Conservation (phyloP, 257 asterid species). For the Anisodus tanguticus region DNA sequence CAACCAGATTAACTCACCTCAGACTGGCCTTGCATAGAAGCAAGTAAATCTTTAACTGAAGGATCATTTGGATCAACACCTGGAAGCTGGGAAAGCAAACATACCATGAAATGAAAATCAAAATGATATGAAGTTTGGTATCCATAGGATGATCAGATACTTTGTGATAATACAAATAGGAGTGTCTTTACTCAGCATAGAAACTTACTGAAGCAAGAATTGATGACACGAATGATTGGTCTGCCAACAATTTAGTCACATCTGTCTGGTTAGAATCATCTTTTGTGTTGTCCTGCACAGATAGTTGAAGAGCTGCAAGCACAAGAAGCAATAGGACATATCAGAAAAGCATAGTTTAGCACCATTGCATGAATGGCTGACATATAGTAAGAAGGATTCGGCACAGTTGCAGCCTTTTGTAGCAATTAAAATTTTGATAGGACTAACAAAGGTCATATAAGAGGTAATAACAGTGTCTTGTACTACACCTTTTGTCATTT, state of each 20-base stretch:
- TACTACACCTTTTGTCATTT: background rate
- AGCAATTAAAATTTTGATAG: background rate
- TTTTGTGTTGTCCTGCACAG: slow-evolving; percentile 71
- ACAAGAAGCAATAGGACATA: slow-evolving; percentile 1
- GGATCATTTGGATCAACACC: slow-evolving; percentile 30
- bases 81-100: slow-evolving; percentile 24
- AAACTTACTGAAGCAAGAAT: slow-evolving; percentile 74
- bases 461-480: slow-evolving; percentile 7
- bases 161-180: slow-evolving; percentile 17
- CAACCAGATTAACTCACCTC: slow-evolving; percentile 27
- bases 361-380: background rate
- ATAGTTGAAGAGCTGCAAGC: slow-evolving; percentile 81
- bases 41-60: slow-evolving; percentile 28
- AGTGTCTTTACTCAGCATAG: slow-evolving; percentile 14
- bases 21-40: slow-evolving; percentile 27
- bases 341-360: slow-evolving; percentile 12
- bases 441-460: background rate
- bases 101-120: slow-evolving; percentile 24
- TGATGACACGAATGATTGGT: slow-evolving; percentile 72
- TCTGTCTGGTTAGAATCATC: slow-evolving; percentile 65
- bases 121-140: background rate
- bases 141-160: background rate
- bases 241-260: slow-evolving; percentile 67
- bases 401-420: slow-evolving; percentile 18
- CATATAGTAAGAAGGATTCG: background rate